Conservation (phyloP, 2,329 filamentous ascomycete species). For the Pseudogymnoascus sp. region DNA sequence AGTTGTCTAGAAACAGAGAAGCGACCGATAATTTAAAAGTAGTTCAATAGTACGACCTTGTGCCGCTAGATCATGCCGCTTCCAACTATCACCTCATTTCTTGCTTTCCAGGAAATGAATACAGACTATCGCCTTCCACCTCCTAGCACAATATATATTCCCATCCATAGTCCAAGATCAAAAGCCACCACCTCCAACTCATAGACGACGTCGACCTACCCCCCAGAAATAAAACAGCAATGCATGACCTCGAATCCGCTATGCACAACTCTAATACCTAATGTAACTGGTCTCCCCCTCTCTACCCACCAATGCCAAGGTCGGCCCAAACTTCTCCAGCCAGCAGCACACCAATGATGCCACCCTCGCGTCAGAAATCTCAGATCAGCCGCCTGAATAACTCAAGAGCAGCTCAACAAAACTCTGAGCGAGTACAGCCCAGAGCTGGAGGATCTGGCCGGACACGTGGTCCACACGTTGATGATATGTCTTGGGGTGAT, state of each 20-base stretch:
- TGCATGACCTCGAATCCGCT: not conserved
- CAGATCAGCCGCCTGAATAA: not conserved
- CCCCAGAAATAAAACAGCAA: not conserved
- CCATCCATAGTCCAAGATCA: not conserved
- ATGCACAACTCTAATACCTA: not conserved
- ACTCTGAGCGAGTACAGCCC: not conserved
- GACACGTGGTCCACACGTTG: not conserved
- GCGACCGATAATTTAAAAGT: not conserved
- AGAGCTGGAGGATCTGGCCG: not conserved
- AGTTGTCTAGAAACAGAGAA: not conserved
- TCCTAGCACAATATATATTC: not conserved
- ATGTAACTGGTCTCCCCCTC: not conserved
- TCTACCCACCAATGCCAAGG: not conserved
- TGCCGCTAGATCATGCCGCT: not conserved
- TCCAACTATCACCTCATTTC: not conserved
- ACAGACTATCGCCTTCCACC: not conserved
- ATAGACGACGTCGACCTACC: not conserved
- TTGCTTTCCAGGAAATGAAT: too few relatives aligned
- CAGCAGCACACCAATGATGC: not conserved
- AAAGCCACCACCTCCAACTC: not conserved
- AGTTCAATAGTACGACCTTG: not conserved
- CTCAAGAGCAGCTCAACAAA: not conserved
- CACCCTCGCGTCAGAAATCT: not conserved
- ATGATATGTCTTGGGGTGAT: not conserved
- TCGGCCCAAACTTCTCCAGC: not conserved